Conservation (phyloP, 805 yeast genomes). For the Priceomyces carsonii region DNA sequence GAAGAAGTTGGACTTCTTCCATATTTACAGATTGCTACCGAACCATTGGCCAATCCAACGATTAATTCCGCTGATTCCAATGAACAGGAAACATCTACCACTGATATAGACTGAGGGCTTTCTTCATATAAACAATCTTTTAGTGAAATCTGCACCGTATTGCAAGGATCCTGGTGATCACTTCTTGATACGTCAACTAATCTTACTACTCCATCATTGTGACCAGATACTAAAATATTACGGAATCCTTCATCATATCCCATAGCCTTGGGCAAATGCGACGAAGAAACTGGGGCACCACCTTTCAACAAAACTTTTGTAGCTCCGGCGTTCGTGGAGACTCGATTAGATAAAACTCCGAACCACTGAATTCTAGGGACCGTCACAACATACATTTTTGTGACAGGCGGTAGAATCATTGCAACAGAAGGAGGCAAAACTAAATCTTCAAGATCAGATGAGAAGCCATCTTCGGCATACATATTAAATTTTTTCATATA, state of each 20-base stretch:
- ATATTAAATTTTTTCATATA: conserved; percentile 59
- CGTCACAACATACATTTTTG: conserved; percentile 49
- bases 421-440: conserved; percentile 76
- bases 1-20: conserved; percentile 34
- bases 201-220: conserved; percentile 79
- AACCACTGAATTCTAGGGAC: conserved; percentile 72
- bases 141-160: conserved; percentile 32
- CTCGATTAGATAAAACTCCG: conserved; percentile 58
- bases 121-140: conserved; percentile 32
- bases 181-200: conserved; percentile 82
- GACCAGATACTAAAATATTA: conserved; percentile 73
- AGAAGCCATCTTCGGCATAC: conserved; percentile 15
- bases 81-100: conserved; percentile 68
- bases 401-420: conserved; percentile 74
- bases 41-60: conserved; percentile 67
- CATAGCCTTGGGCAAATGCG: conserved; percentile 23
- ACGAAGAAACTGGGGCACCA: conserved; percentile 62
- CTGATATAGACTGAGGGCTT: conserved; percentile 40
- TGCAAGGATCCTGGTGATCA: conserved; percentile 45
- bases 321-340: conserved; percentile 40
- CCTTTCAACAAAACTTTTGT: conserved; percentile 63
- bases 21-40: conserved; percentile 73
- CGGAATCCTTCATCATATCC: conserved; percentile 45
- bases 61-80: conserved; percentile 76
- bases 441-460: conserved; percentile 22